Evolutionary conservation across 345 rosid genomes (phyloP).

Genomic region (Nephelium lappaceum): DNA sequence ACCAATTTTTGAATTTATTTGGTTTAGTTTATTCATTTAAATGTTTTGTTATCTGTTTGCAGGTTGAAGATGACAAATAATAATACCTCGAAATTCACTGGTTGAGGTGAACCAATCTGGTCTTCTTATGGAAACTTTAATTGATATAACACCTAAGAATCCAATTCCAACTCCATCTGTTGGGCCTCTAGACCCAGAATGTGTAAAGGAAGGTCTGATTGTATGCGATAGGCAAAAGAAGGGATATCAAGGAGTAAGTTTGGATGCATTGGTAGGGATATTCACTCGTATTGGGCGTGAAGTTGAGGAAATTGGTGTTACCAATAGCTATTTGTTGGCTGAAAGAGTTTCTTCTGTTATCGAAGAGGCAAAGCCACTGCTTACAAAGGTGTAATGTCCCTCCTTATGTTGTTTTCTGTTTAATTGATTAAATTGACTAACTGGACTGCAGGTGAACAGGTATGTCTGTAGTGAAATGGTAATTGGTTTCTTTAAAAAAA

Average conservation of each 20-base stretch:
- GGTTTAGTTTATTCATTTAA: slow-evolving; percentile 15
- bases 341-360: slow-evolving; percentile 79
- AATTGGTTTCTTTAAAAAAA: background rate
- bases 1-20: background rate
- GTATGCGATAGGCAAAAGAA: slow-evolving; percentile 89
- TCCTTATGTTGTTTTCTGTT: slow-evolving; percentile 18
- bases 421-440: background rate
- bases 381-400: slow-evolving; percentile 68
- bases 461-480: background rate
- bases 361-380: slow-evolving; percentile 89
- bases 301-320: slow-evolving; percentile 80
- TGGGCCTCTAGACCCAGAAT: slow-evolving; percentile 79
- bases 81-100: slow-evolving; percentile 85
- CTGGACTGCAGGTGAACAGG: background rate
- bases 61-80: slow-evolving; percentile 97
- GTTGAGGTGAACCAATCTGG: slow-evolving; percentile 99
- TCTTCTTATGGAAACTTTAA: slow-evolving; percentile 94
- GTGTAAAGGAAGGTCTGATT: slow-evolving; percentile 84
- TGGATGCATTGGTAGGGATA: slow-evolving; percentile 90
- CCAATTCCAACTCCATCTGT: slow-evolving; percentile 85
- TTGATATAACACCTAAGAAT: slow-evolving; percentile 84
- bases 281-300: slow-evolving; percentile 89
- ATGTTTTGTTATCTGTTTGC: slow-evolving; percentile 14
- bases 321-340: slow-evolving; percentile 62
- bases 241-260: slow-evolving; percentile 89